These are phyloP conservation scores for Candida xiaguanensis DNA, from an alignment of 805 yeast species.

Conservation along the genomic window DNA sequence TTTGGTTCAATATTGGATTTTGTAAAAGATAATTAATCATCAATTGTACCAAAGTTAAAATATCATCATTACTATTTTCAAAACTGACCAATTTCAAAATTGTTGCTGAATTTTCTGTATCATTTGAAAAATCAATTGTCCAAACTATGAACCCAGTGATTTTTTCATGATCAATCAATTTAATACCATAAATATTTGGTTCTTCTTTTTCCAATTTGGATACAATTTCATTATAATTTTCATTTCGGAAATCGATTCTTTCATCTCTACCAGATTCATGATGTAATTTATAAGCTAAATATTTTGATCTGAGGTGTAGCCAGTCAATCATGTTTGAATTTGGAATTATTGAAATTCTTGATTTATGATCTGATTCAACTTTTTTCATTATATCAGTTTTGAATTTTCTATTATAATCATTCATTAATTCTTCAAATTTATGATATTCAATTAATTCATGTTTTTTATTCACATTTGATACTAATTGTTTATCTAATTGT, in stretches of 20 bases:
- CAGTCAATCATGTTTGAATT: conserved; percentile 30
- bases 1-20: conserved; percentile 9
- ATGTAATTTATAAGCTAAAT: conserved; percentile 19
- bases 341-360: conserved; percentile 29
- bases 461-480: conserved; percentile 1
- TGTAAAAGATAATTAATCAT: conserved; percentile 12
- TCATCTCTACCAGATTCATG: conserved; percentile 12
- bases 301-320: conserved; percentile 41
- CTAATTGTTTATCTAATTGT: conserved; percentile 11
- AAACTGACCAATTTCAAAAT: conserved; percentile 25
- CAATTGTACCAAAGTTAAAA: conserved; percentile 12
- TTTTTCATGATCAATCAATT: conserved; percentile 16
- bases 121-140: conserved; percentile 33
- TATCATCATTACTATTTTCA: conserved; percentile 15
- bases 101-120: conserved; percentile 21
- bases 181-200: conserved; percentile 33
- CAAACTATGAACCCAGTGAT: conserved; percentile 30
- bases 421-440: conserved; percentile 24
- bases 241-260: conserved; percentile 16
- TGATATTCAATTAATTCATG: conserved; percentile 23
- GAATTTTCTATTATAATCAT: conserved; percentile 18
- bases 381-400: conserved; percentile 14
- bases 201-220: conserved; percentile 19
- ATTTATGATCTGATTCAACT: conserved; percentile 25
- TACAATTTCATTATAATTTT: conserved; percentile 19